A percentile compares a stretch with the other conserved stretches of the same genome.
phyloP scores from a whole-genome alignment of 345 rosid genomes.

The Eucalyptus urophylla region DNA sequence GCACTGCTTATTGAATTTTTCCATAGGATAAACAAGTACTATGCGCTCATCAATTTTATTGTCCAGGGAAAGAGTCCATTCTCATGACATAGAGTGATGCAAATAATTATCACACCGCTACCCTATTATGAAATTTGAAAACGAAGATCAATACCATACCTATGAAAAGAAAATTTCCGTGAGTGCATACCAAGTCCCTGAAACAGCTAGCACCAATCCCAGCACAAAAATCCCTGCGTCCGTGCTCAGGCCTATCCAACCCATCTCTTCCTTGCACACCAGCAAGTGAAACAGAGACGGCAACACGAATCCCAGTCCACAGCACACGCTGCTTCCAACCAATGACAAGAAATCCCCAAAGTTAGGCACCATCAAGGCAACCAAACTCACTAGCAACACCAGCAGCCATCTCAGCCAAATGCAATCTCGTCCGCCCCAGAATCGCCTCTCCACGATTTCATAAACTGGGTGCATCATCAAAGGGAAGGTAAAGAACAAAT shows the following conservation, averaged over 20 bases:
- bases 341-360: slow-evolving; percentile 79
- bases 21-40: background rate
- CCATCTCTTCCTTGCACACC: slow-evolving; percentile 73
- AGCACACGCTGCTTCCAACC: slow-evolving; percentile 88
- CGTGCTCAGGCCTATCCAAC: slow-evolving; percentile 40
- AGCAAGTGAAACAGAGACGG: slow-evolving; percentile 74
- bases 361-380: slow-evolving; percentile 71
- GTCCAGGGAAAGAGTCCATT: background rate
- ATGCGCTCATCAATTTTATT: background rate
- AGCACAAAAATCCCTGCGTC: slow-evolving; percentile 38
- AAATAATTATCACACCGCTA: background rate
- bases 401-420: slow-evolving; percentile 71
- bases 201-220: slow-evolving; percentile 47
- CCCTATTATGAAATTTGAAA: background rate
- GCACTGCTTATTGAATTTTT: background rate
- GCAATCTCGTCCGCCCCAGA: slow-evolving; percentile 47
- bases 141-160: background rate
- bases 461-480: slow-evolving; percentile 92
- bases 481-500: slow-evolving; percentile 86
- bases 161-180: slow-evolving; percentile 42
- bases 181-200: slow-evolving; percentile 74
- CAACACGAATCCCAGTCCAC: slow-evolving; percentile 67
- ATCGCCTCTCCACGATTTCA: slow-evolving; percentile 73
- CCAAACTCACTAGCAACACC: slow-evolving; percentile 49
- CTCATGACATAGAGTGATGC: background rate